phyloP scores from a whole-genome alignment of 192 early-diverging fungal species.

The Phlyctochytrium arcticum region DNA sequence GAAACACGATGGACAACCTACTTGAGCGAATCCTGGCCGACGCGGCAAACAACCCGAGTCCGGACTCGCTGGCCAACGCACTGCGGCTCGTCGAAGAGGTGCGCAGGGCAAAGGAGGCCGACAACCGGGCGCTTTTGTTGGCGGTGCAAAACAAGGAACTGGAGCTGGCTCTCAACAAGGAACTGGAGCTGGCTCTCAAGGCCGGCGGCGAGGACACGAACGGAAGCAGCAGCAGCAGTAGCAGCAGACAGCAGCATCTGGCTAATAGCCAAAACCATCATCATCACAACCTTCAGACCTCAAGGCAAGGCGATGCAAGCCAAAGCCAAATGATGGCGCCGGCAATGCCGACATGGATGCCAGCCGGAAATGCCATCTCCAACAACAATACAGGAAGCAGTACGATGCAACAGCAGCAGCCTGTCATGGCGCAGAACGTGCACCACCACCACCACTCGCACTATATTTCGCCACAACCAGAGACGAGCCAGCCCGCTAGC shows the following conservation, averaged over 20 bases:
- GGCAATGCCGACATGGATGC: not conserved
- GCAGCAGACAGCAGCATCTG: not conserved
- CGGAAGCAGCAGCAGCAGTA: not conserved
- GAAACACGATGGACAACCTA: conserved; percentile 8
- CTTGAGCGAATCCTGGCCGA: conserved; percentile 8
- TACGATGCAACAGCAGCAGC: too few relatives aligned
- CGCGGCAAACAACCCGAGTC: conserved; percentile 7
- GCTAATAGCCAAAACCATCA: not conserved
- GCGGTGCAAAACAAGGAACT: not conserved
- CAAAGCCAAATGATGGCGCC: not conserved
- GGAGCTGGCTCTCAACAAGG: conserved; percentile 3
- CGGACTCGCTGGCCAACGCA: conserved; percentile 5
- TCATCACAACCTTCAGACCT: not conserved
- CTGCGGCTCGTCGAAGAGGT: conserved; percentile 7
- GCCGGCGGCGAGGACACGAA: not conserved
- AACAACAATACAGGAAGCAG: too few relatives aligned
- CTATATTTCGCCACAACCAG: not conserved
- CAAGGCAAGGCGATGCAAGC: not conserved
- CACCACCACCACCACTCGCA: not conserved
- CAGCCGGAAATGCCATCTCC: not conserved
- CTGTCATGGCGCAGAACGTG: not conserved
- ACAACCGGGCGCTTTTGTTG: not conserved
- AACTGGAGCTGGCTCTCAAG: not conserved
- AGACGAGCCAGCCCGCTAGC: not conserved
- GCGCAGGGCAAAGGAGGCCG: not conserved